These are phyloP conservation scores for Penicillium sp. DNA, from an alignment of 2,329 filamentous ascomycete species.

Conservation along the genomic window DNA sequence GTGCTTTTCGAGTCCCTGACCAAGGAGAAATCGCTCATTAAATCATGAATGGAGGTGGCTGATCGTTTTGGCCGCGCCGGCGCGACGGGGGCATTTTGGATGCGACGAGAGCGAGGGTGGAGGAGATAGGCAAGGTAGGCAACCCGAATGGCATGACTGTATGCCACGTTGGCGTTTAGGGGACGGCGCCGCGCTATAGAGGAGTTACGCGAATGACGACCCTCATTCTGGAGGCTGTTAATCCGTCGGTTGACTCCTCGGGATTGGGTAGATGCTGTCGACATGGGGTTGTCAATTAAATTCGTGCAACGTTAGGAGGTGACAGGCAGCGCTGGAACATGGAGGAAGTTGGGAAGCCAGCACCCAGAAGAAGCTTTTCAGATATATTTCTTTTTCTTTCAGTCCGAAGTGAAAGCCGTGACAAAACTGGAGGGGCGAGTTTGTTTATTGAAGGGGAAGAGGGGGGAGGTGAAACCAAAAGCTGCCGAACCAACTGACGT, in stretches of 20 bases:
- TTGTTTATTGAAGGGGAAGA: constrained; percentile 13
- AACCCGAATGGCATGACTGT: constrained; percentile 83
- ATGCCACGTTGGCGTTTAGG: constrained; percentile 69
- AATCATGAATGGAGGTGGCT: constrained; percentile 70
- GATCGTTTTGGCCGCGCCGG: constrained; percentile 65
- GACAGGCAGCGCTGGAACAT: constrained; percentile 33
- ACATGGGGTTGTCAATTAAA: constrained; percentile 39
- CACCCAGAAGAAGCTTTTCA: constrained; percentile 13
- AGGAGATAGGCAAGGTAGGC: constrained; percentile 92
- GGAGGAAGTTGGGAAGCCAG: constrained; percentile 22
- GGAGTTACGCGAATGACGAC: constrained; percentile 40
- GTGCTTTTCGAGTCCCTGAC: constrained; percentile 67
- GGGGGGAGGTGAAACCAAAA: constrained; percentile 20
- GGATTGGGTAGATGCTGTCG: constrained; percentile 46
- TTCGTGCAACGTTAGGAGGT: constrained; percentile 21
- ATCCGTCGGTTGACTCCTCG: constrained; percentile 46
- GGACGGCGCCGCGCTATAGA: constrained; percentile 43
- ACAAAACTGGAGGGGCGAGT: constrained; percentile 12
- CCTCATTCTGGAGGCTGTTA: constrained; percentile 46
- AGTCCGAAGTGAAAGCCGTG: neutral
- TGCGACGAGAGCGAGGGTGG: constrained; percentile 82
- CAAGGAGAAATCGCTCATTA: constrained; percentile 81
- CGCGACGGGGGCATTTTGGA: constrained; percentile 73
- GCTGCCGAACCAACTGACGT: constrained; percentile 21
- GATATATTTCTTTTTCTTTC: neutral